These are phyloP conservation scores for Suhomyces sp. DNA, from an alignment of 805 yeast species.

Conservation along the genomic window DNA sequence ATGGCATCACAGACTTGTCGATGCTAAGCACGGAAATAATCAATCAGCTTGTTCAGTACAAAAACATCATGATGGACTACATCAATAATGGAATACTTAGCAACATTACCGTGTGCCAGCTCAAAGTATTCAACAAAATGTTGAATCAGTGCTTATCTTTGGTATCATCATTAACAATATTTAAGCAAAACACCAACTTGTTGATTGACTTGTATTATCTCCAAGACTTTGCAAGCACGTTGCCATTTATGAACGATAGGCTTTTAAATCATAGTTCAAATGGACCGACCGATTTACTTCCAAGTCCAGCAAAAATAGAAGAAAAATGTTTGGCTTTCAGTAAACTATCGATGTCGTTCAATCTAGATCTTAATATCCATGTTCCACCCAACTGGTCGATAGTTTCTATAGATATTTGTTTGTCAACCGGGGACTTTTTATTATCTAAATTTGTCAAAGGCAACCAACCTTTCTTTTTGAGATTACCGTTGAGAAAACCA, in stretches of 20 bases:
- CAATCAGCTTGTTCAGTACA: slow-evolving; percentile 15
- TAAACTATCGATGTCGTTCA: slow-evolving; percentile 6
- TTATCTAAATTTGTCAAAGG: slow-evolving; percentile 41
- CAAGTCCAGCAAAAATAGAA: neutral
- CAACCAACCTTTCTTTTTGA: slow-evolving; percentile 43
- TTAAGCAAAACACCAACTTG: slow-evolving; percentile 12
- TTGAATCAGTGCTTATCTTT: slow-evolving; percentile 17
- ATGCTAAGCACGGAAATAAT: slow-evolving; percentile 9
- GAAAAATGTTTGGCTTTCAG: neutral
- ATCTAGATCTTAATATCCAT: slow-evolving; percentile 8
- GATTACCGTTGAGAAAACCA: slow-evolving; percentile 56
- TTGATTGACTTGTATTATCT: slow-evolving; percentile 16
- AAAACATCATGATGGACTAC: slow-evolving; percentile 11
- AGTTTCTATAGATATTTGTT: slow-evolving; percentile 59
- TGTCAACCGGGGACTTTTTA: slow-evolving; percentile 54
- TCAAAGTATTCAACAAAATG: slow-evolving; percentile 13
- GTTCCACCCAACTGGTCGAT: slow-evolving; percentile 54
- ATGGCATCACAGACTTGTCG: slow-evolving; percentile 4
- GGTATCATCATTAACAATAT: slow-evolving; percentile 20
- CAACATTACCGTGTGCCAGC: slow-evolving; percentile 11
- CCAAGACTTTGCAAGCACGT: slow-evolving; percentile 18
- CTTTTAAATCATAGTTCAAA: slow-evolving; percentile 12
- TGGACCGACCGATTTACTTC: slow-evolving; percentile 10
- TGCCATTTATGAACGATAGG: slow-evolving; percentile 21
- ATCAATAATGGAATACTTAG: neutral